These are phyloP conservation scores for Diplodia sapinea DNA, from an alignment of 2,329 filamentous ascomycete species.

Conservation along the genomic window DNA sequence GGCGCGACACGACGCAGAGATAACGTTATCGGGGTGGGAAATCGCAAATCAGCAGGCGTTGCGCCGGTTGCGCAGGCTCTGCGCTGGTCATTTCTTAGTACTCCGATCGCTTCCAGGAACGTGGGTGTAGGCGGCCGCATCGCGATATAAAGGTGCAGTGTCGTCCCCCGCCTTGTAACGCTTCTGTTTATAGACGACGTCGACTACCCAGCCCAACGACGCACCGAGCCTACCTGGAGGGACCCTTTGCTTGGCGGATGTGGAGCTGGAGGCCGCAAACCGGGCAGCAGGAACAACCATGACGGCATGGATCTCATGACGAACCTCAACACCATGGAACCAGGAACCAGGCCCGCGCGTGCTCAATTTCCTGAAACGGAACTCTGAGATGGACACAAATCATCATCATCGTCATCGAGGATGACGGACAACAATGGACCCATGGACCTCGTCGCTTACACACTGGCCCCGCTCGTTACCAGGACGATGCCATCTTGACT, in stretches of 20 bases:
- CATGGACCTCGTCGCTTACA: conserved; percentile 11
- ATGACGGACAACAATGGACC: background rate
- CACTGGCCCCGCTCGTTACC: conserved; percentile 4
- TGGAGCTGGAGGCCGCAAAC: conserved; percentile 11
- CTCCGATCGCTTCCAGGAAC: conserved; percentile 19
- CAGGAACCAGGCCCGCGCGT: background rate
- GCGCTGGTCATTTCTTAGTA: conserved; percentile 14
- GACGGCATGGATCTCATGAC: conserved; percentile 4
- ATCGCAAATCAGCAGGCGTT: conserved; percentile 27
- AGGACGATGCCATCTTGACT: conserved; percentile 4
- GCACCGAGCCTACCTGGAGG: conserved; percentile 19
- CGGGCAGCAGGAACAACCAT: conserved; percentile 1
- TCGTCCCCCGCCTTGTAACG: conserved; percentile 18
- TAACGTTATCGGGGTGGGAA: conserved; percentile 27
- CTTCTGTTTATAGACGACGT: conserved; percentile 11
- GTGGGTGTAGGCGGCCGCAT: background rate
- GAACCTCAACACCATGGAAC: background rate
- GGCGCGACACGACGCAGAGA: conserved; percentile 25
- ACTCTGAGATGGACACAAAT: background rate
- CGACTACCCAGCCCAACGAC: background rate
- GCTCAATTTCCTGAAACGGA: conserved; percentile 8
- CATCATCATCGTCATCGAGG: background rate
- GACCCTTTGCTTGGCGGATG: background rate
- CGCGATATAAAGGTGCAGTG: conserved; percentile 10
- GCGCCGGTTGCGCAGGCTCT: conserved; percentile 13